A percentile compares a stretch with the other conserved stretches of the same genome.
These are phyloP conservation scores for Colletotrichum viniferum DNA, from an alignment of 2,329 filamentous ascomycete species.

Conservation along the genomic window DNA sequence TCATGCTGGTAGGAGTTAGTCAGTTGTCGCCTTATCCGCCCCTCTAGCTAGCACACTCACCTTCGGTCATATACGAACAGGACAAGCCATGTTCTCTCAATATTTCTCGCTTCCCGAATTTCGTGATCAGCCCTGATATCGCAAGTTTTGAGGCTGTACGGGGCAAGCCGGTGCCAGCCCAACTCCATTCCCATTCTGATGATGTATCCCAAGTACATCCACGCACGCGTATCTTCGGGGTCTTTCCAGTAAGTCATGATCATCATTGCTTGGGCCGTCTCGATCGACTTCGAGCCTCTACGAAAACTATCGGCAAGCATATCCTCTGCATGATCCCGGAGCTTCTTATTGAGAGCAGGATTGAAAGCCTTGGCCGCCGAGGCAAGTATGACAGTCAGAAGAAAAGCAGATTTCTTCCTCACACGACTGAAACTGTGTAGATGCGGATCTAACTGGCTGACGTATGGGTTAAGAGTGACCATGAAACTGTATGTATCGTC, in stretches of 20 bases:
- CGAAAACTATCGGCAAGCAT: conserved; percentile 33
- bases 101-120: background rate
- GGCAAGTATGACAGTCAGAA: conserved; percentile 37
- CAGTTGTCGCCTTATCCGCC: accelerated
- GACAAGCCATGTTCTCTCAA: conserved; percentile 6
- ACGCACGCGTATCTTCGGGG: conserved; percentile 42
- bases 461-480: conserved; percentile 41
- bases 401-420: conserved; percentile 37
- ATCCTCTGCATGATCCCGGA: conserved; percentile 25
- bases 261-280: conserved; percentile 42
- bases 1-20: conserved; percentile 31
- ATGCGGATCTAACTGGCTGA: conserved; percentile 41
- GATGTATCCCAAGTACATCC: conserved; percentile 42
- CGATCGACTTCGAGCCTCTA: conserved; percentile 38
- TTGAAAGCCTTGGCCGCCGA: conserved; percentile 40
- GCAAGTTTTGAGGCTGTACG: background rate
- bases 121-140: background rate
- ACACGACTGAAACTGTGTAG: conserved; percentile 42
- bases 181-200: conserved; percentile 45
- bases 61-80: conserved; percentile 10
- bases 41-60: background rate
- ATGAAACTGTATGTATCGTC: conserved; percentile 31
- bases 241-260: conserved; percentile 47
- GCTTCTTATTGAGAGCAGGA: conserved; percentile 31
- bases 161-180: conserved; percentile 36